A percentile compares a stretch with the other conserved stretches of the same genome.
phyloP scores from a whole-genome alignment of 371 early-diverging fungal species.

The Circinella minor region DNA sequence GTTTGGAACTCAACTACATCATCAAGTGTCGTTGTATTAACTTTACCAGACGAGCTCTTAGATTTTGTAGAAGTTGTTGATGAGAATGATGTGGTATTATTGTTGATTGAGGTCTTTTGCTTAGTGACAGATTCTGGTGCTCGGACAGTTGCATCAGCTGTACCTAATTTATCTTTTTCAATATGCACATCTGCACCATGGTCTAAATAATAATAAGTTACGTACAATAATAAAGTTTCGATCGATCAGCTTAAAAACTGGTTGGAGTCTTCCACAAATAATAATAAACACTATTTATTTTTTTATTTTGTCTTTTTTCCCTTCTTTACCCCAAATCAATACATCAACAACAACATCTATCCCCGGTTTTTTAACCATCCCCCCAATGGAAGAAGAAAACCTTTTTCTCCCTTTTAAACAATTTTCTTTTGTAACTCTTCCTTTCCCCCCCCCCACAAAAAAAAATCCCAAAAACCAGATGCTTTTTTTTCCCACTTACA shows the following conservation, averaged over 20 bases:
- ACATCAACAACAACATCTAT: too few relatives aligned
- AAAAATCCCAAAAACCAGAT: conserved; percentile 4
- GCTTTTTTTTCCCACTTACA: conserved; percentile 37
- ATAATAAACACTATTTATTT: too few relatives aligned
- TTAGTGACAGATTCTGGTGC: conserved; percentile 25
- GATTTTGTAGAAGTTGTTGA: background rate
- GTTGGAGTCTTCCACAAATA: too few relatives aligned
- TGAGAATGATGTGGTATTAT: conserved; percentile 24
- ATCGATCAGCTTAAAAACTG: background rate
- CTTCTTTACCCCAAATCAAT: background rate
- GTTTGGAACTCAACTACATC: conserved; percentile 86
- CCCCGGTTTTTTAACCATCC: too few relatives aligned
- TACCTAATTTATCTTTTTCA: conserved; percentile 54
- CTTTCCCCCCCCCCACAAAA: background rate
- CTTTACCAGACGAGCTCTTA: conserved; percentile 28
- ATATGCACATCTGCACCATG: conserved; percentile 93
- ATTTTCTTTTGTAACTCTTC: too few relatives aligned
- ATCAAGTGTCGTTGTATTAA: conserved; percentile 74
- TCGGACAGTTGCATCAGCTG: conserved; percentile 38
- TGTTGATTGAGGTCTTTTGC: conserved; percentile 20
- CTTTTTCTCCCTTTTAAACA: background rate
- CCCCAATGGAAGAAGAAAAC: too few relatives aligned
- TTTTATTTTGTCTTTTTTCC: background rate
- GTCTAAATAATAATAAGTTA: conserved; percentile 27
- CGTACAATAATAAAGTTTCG: background rate